Conservation (phyloP, 2,329 filamentous ascomycete genomes). For the Stachybotrys echinatus region DNA sequence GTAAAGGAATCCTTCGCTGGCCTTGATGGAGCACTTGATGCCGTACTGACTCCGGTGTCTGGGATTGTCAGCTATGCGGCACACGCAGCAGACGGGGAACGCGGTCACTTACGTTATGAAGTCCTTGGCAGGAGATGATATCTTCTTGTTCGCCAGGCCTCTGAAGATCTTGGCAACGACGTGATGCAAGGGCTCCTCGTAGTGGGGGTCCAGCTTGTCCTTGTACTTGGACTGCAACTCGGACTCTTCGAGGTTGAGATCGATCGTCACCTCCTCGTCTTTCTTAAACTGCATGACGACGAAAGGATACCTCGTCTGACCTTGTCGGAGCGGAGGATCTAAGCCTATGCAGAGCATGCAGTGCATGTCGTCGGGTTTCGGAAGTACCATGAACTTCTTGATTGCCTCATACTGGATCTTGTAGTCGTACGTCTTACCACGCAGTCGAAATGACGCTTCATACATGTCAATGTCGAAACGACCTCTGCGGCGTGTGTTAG, state of each 20-base stretch:
- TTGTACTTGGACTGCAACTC: conserved; percentile 80
- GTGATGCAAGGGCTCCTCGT: conserved; percentile 88
- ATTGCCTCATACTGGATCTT: conserved; percentile 98
- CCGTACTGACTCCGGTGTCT: conserved; percentile 88
- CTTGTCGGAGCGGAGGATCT: conserved; percentile 91
- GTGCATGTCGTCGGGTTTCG: conserved; percentile 97
- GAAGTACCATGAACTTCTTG: conserved; percentile 98
- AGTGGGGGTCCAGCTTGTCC: conserved; percentile 80
- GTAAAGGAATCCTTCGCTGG: conserved; percentile 95
- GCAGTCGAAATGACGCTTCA: conserved; percentile 91
- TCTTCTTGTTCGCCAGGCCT: conserved; percentile 89
- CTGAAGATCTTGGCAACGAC: conserved; percentile 95
- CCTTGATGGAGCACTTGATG: conserved; percentile 99
- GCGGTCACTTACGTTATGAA: conserved; percentile 63
- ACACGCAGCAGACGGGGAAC: neutral
- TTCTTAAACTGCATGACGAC: conserved; percentile 99
- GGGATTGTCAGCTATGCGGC: neutral
- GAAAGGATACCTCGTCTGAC: conserved; percentile 96
- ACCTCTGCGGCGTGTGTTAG: conserved; percentile 54
- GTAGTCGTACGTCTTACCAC: conserved; percentile 99
- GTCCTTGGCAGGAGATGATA: conserved; percentile 88
- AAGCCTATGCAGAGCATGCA: conserved; percentile 91
- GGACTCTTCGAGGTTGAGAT: conserved; percentile 93
- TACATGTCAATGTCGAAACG: conserved; percentile 99
- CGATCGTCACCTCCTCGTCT: conserved; percentile 93